Conservation (phyloP, 768 basidiomycete species). For the Hypholoma sublateritium region DNA sequence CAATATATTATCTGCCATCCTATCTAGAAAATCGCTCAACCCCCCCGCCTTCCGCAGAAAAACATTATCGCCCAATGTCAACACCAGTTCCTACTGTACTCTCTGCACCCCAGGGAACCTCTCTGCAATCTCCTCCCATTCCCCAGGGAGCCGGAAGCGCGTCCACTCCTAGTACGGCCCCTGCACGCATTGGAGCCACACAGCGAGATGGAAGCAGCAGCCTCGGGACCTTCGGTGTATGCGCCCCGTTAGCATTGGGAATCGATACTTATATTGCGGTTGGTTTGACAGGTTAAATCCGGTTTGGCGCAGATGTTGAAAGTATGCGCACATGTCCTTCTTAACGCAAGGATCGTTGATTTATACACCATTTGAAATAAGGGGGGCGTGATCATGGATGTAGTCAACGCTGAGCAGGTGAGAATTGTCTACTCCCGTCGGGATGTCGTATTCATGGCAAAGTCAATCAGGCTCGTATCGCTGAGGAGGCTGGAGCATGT, state of each 20-base stretch:
- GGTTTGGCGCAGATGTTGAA: conserved; percentile 98
- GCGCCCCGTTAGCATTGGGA: conserved; percentile 15
- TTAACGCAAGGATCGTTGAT: conserved; percentile 6
- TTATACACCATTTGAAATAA: conserved; percentile 24
- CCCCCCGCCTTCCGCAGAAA: neutral
- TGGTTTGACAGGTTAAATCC: conserved; percentile 71
- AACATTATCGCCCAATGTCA: conserved; percentile 20
- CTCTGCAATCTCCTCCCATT: conserved; percentile 32
- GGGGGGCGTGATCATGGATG: conserved; percentile 96
- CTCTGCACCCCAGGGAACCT: conserved; percentile 8
- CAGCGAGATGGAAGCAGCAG: conserved; percentile 55
- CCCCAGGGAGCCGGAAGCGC: conserved; percentile 41
- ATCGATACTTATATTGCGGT: conserved; percentile 4
- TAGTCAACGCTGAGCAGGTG: conserved; percentile 71
- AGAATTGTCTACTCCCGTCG: neutral
- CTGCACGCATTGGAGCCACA: conserved; percentile 46
- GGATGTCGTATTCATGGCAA: conserved; percentile 9
- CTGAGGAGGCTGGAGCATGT: conserved; percentile 95
- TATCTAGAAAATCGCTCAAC: no score
- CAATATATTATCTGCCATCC: conserved; percentile 7
- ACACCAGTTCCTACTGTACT: conserved; percentile 22
- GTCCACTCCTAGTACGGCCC: conserved; percentile 43
- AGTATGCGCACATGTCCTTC: conserved; percentile 38
- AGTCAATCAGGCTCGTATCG: conserved; percentile 78
- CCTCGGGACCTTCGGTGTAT: conserved; percentile 72